phyloP scores from a whole-genome alignment of 345 rosid species.

The Stellera chamaejasme region DNA sequence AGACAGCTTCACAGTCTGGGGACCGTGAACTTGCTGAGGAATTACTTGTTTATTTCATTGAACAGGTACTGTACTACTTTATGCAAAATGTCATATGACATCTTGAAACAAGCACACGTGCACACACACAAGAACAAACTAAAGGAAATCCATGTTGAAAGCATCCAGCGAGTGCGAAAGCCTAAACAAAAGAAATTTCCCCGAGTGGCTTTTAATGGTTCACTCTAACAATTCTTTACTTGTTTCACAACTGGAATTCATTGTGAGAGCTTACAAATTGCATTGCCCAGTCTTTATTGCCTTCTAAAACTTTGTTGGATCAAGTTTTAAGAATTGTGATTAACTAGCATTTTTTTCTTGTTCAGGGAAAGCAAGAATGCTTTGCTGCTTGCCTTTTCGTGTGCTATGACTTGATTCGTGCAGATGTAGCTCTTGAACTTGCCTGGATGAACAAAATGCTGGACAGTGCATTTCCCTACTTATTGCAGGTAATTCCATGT shows the following conservation, averaged over 20 bases:
- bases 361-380: slow-evolving; percentile 88
- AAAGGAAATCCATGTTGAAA: too few relatives aligned
- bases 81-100: too few relatives aligned
- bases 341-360: slow-evolving; percentile 1
- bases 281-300: too few relatives aligned
- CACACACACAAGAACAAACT: too few relatives aligned
- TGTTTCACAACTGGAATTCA: too few relatives aligned
- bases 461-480: slow-evolving; percentile 85
- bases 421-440: slow-evolving; percentile 80
- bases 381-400: slow-evolving; percentile 93
- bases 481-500: slow-evolving; percentile 46
- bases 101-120: too few relatives aligned
- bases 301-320: not conserved
- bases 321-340: slow-evolving; percentile 3
- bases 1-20: slow-evolving; percentile 97
- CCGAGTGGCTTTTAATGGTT: too few relatives aligned
- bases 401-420: slow-evolving; percentile 75
- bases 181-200: too few relatives aligned
- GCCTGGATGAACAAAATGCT: slow-evolving; percentile 89
- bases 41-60: slow-evolving; percentile 87
- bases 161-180: too few relatives aligned
- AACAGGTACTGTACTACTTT: slow-evolving; percentile 39
- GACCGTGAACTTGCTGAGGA: slow-evolving; percentile 97
- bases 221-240: too few relatives aligned
- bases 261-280: too few relatives aligned